Evolutionary conservation across 768 basidiomycete species (phyloP).

Genomic region (Lactifluus volemus): DNA sequence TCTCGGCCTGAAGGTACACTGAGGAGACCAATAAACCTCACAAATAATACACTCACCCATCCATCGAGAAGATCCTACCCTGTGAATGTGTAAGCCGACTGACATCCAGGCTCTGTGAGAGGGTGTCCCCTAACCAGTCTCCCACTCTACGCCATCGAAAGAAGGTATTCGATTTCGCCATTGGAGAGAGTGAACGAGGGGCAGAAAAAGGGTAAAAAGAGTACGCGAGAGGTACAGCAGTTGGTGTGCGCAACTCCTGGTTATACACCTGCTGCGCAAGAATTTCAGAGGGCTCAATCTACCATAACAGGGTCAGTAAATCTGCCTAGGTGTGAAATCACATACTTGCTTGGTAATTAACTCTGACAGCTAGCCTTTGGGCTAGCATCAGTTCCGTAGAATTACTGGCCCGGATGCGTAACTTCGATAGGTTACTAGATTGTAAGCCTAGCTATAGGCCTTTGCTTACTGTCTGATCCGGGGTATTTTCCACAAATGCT

Average conservation of each 20-base stretch:
- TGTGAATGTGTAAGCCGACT: conserved; percentile 33
- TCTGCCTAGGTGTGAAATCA: not conserved
- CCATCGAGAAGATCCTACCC: conserved; percentile 27
- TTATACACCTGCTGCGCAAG: conserved; percentile 1
- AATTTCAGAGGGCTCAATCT: conserved; percentile 7
- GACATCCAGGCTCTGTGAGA: conserved; percentile 29
- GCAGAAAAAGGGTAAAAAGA: conserved; percentile 62
- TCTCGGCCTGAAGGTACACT: not conserved
- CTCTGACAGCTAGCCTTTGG: conserved; percentile 44
- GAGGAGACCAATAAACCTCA: not conserved
- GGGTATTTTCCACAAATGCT: conserved; percentile 50
- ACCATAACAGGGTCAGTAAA: conserved; percentile 6
- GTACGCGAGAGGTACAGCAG: conserved; percentile 29
- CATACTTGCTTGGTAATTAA: conserved; percentile 33
- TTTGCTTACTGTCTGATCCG: conserved; percentile 37
- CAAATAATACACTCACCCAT: conserved; percentile 26
- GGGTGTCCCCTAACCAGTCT: conserved; percentile 43
- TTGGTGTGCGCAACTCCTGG: conserved; percentile 3
- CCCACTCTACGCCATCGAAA: conserved; percentile 57
- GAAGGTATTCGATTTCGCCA: conserved; percentile 32
- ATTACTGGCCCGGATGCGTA: conserved; percentile 47
- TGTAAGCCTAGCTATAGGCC: not conserved
- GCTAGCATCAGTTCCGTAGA: conserved; percentile 34
- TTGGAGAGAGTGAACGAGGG: conserved; percentile 42
- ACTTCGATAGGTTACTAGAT: conserved; percentile 27